phyloP scores from a whole-genome alignment of 768 basidiomycete genomes.

The Lyophyllum decastes region DNA sequence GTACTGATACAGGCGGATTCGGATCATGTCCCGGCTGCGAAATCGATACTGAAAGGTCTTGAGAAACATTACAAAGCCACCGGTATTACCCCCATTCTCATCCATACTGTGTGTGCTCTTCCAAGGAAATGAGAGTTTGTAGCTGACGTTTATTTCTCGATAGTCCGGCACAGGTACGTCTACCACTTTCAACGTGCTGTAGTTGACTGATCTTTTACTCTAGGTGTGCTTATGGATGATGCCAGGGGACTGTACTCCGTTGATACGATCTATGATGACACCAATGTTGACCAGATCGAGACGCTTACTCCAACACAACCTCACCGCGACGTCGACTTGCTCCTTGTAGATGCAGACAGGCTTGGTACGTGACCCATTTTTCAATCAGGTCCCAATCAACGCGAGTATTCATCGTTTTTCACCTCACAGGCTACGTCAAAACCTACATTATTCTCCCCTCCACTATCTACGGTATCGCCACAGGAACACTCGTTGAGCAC shows the following conservation, averaged over 20 bases:
- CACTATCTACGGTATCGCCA: conserved; percentile 25
- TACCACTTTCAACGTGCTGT: too few species aligned
- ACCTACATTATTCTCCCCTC: conserved; percentile 26
- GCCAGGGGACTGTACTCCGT: conserved; percentile 32
- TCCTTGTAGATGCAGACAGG: conserved; percentile 44
- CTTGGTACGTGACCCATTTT: conserved; percentile 31
- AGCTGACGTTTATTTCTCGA: too few species aligned
- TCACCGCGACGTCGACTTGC: conserved; percentile 51
- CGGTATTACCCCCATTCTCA: conserved; percentile 46
- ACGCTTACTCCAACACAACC: conserved; percentile 40
- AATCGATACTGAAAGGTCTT: conserved; percentile 53
- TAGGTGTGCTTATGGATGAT: neutral
- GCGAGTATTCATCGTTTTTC: neutral
- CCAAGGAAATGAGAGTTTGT: neutral
- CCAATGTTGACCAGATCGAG: conserved; percentile 44
- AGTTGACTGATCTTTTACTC: too few species aligned
- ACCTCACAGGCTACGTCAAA: conserved; percentile 21
- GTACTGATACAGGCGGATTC: conserved; percentile 30
- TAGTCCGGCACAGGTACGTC: too few species aligned
- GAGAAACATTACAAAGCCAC: conserved; percentile 45
- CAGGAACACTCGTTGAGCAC: conserved; percentile 26
- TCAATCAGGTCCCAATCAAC: neutral
- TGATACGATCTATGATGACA: conserved; percentile 49
- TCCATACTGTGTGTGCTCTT: conserved; percentile 56
- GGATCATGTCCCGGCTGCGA: conserved; percentile 45